phyloP scores from a whole-genome alignment of 371 early-diverging fungal genomes.

The Mucor circinelloides region DNA sequence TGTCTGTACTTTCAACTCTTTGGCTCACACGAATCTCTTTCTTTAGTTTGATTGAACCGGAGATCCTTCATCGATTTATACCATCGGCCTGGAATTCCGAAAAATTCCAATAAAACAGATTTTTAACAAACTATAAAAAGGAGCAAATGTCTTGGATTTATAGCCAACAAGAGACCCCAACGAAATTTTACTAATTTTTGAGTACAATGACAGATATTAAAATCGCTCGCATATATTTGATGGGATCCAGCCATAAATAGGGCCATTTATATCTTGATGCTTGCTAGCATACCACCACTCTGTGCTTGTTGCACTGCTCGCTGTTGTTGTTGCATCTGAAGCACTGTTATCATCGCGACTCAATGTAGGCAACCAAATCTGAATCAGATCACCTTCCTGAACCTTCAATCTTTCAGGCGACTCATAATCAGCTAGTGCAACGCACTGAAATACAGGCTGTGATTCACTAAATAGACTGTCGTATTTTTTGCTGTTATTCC shows the following conservation, averaged over 20 bases:
- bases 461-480: constrained; percentile 17
- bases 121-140: neutral
- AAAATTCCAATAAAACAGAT: too few relatives aligned
- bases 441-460: constrained; percentile 20
- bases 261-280: neutral
- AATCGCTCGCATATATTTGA: constrained; percentile 11
- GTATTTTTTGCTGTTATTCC: neutral
- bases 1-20: too few relatives aligned
- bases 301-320: neutral
- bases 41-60: neutral
- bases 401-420: constrained; percentile 19
- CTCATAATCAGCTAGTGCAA: constrained; percentile 16
- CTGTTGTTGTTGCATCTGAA: neutral
- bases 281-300: constrained; percentile 27
- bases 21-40: neutral
- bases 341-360: neutral
- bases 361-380: constrained; percentile 19
- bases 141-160: too few relatives aligned
- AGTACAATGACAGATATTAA: constrained; percentile 12
- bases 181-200: too few relatives aligned
- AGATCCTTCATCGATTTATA: neutral
- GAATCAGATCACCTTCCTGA: constrained; percentile 19
- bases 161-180: too few relatives aligned
- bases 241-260: constrained; percentile 14
- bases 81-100: neutral